Base-by-base conservation (phyloP, 148 eudicot species). In the Persicaria tinctoria region DNA sequence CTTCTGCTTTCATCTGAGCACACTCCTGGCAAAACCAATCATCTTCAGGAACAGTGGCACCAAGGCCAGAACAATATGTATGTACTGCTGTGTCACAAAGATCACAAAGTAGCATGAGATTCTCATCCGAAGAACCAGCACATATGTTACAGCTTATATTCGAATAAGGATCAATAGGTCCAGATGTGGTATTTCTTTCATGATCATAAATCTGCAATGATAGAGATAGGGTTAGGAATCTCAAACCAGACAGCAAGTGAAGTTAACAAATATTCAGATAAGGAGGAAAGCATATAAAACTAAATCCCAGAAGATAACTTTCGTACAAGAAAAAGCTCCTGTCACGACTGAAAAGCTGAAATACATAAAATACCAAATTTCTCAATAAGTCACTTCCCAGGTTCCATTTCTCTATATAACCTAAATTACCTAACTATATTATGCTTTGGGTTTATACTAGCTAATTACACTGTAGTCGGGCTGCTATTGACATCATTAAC, bases 11-110 rank as follows among this genome's bases (percentile, higher is more conserved):
- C 53, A 86, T 74, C 80, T 86, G 80, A 59, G 83, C 78, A 73
- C 98, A 94, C 68, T 86, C 98, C 41, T 73, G 83, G 73, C 98
- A 94, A 84, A 78, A 91, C 98, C 98, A 94, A 85, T 91, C 90
- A 79, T 88, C 98, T 74, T 91, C 98, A 45, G 98, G 98, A 60
- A 91, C 91, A 18, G 91, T 87, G 51, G 72, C 78, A 70, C 98
- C 98, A 74, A 94, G 90, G 68, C 98, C 97, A 74, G 87, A 89
- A 80, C 98, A 94, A 75, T 78, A 89, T 56, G 95, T 89, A 77
- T 94, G 98, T 23, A 83, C 80, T 62, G 93, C 87, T 0, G 90
- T 64, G 78, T 91, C 97, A 80, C 97, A 94, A 74, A 94, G 88
- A 80, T 94, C 98, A 75, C 98, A 94, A 46, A 94, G 83, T 51